These are phyloP conservation scores for Xylaria sp. DNA, from an alignment of 2,329 filamentous ascomycete species.

Conservation along the genomic window DNA sequence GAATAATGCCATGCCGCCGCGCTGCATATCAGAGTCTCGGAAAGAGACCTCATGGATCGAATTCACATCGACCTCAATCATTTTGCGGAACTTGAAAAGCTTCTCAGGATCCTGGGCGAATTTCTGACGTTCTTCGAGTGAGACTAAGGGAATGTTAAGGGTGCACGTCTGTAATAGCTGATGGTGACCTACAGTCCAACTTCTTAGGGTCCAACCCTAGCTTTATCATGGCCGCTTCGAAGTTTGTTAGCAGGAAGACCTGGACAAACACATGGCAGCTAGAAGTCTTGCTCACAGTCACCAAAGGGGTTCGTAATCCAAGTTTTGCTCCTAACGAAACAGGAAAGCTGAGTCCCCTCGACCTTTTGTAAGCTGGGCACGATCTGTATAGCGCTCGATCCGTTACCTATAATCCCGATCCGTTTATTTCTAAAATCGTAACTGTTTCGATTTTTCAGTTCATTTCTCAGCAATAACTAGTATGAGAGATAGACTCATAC, in stretches of 20 bases:
- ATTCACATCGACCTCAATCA: slow-evolving; percentile 57
- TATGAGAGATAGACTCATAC: slow-evolving; percentile 39
- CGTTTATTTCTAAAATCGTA: slow-evolving; percentile 60
- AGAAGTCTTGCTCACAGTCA: slow-evolving; percentile 45
- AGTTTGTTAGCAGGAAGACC: neutral
- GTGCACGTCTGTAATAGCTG: neutral
- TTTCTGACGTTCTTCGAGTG: slow-evolving; percentile 51
- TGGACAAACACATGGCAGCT: neutral
- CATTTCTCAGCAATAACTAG: neutral
- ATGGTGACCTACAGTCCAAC: slow-evolving; percentile 51
- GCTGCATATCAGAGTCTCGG: slow-evolving; percentile 52
- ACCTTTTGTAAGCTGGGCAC: slow-evolving; percentile 59
- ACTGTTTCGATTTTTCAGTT: slow-evolving; percentile 40
- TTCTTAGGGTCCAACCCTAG: slow-evolving; percentile 55
- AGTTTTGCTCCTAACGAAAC: slow-evolving; percentile 60
- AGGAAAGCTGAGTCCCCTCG: slow-evolving; percentile 54
- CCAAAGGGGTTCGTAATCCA: slow-evolving; percentile 62
- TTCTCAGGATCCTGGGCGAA: slow-evolving; percentile 52
- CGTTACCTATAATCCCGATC: slow-evolving; percentile 63
- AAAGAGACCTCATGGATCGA: slow-evolving; percentile 55
- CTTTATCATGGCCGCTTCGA: slow-evolving; percentile 51
- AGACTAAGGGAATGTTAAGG: slow-evolving; percentile 45
- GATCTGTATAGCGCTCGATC: slow-evolving; percentile 64
- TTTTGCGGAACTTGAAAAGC: slow-evolving; percentile 56
- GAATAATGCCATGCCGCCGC: slow-evolving; percentile 47